Evolutionary conservation across 2,329 filamentous ascomycete genomes (phyloP), one percentile per base, ranked within the genome.

Genomic region (Penicillium sp.): DNA sequence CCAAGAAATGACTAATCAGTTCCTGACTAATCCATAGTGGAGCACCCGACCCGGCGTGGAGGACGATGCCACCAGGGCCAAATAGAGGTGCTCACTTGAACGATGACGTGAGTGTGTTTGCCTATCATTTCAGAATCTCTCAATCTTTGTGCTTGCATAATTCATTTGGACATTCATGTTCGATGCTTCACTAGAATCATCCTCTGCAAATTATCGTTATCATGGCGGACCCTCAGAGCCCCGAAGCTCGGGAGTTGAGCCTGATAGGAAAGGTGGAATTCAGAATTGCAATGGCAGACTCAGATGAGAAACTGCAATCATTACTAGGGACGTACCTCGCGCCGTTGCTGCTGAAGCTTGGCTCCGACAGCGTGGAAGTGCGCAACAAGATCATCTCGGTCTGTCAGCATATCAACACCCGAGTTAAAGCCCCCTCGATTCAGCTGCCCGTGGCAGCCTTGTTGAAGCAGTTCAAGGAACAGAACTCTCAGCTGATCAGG

Each of bases 261-360:
- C 81, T 96, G 54, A 81, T 95, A 44, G 87, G 88, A 63, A 92
- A 88, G 65, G 86, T 95, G 38, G 90, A 95, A 69, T 82, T 93
- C 64, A 82, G 85, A 56, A 93, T 96, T 62, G 86, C 82, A 25
- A 81, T 92, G 44, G 87, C 91, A 25, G 87, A 89, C 60, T 85
- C 89, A 43, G 92, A 96, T 66, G 78, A 82, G 55, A 95, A 92
- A 72, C 80, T 99, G 1, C 83, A 92, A 66, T 74, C 83, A 19
- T 76, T 93, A 13, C 77, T 99, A 14, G 83, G 87, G 62, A 84
- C 81, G 35, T 96, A 92, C 64, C 77, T 99, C 22, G 76, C 87
- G 3, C 87, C 92, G 0, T 73, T 97, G 10, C 79, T 99, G 2
- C 77, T 96, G 50, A 97, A 97, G 67, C 83, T 95, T 28, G 84